Conservation (phyloP, 2,329 filamentous ascomycete genomes). For the Zasmidium angulare region DNA sequence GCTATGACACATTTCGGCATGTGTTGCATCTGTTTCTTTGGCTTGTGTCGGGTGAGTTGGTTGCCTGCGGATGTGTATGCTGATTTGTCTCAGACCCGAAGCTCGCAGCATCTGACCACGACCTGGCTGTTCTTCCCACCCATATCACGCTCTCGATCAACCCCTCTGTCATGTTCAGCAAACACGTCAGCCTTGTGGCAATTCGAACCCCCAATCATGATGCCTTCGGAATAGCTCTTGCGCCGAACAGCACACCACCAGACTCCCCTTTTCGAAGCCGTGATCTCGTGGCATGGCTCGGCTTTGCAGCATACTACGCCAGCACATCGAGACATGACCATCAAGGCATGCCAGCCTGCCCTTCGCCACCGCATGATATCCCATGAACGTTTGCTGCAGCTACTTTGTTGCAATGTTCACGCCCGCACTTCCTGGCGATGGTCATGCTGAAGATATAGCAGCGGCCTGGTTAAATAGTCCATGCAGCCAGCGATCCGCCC, state of each 20-base stretch:
- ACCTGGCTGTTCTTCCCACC: background rate
- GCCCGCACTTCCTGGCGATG: background rate
- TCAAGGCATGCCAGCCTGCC: background rate
- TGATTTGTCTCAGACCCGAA: background rate
- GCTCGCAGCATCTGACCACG: background rate
- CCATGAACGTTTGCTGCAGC: constrained; percentile 12
- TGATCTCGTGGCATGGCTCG: background rate
- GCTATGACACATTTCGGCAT: too few species aligned
- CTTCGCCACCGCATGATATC: constrained; percentile 1
- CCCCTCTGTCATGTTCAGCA: background rate
- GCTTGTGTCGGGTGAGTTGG: background rate
- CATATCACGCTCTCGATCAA: background rate
- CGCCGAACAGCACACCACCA: background rate
- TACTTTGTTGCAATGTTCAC: background rate
- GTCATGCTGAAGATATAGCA: background rate
- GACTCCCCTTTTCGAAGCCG: background rate
- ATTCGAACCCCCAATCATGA: background rate
- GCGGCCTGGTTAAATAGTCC: background rate
- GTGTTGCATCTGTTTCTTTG: too few species aligned
- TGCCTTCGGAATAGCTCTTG: background rate
- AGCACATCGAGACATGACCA: background rate
- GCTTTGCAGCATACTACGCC: background rate
- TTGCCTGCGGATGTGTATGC: background rate
- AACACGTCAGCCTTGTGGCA: background rate
- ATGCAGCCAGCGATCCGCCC: background rate